Evolutionary conservation across 805 yeast species (phyloP), one percentile per base, ranked within the genome.

Genomic region (Suhomyces sp.): DNA sequence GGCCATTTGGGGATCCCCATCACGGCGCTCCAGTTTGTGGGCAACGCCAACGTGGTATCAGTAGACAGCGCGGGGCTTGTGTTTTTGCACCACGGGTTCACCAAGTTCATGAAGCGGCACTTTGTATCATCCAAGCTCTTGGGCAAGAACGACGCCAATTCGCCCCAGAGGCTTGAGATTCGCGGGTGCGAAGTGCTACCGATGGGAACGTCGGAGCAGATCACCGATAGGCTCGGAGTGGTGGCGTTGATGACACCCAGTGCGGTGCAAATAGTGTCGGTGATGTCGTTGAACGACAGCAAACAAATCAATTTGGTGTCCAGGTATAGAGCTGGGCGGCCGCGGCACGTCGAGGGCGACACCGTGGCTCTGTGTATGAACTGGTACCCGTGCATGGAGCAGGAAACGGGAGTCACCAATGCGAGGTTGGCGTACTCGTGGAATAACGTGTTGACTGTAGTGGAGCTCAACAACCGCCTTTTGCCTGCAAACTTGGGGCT

Each of bases 401-500:
- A 52, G 33, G 57, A 57, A 12, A 24, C 22, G 13, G 62, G 62
- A 27, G 48, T 52, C n/a, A 19, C 51, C 42, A 63, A 59, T 59
- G 61, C 90, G 0, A 69, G 77, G 54, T 65, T 89, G 42, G 92
- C 88, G 0, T 88, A 85, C 57, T 75, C 88, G 38, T 87, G 90
- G 87, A 74, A 82, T n/a, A 83, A 84, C 54, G 72, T 76, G 6
- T 60, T 88, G 50, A 82, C 84, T 0, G 61, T 89, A 1, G 57
- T 85, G 7, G 86, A 85, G 51, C 66, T 86, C 2, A 67, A 64
- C 17, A 65, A 73, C 50, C 73, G 72, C 10, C 63, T 68, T 6
- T 65, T 72, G 12, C 74, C 77, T 0, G 17, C 52, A 0, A 69
- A 72, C 56, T 57, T 71, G n/a, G 26, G 53, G 12, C 47, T 46